These are phyloP conservation scores for Monilinia aucupariae DNA, from an alignment of 2,329 filamentous ascomycete genomes.

Conservation along the genomic window DNA sequence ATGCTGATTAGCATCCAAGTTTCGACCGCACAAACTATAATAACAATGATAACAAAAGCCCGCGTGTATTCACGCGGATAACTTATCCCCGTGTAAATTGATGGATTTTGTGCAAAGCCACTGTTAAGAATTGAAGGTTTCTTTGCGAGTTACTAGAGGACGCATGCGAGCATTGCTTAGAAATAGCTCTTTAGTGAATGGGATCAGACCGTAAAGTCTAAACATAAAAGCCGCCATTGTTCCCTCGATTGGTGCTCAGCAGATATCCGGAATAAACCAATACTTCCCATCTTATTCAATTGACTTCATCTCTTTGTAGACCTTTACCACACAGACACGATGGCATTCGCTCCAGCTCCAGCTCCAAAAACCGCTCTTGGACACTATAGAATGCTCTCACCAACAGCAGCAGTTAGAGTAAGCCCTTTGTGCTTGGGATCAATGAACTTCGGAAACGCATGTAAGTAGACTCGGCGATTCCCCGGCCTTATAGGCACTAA, in stretches of 20 bases:
- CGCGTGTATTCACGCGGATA: neutral
- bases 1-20: neutral
- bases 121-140: neutral
- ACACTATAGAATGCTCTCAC: slow-evolving; percentile 61
- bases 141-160: too few relatives aligned
- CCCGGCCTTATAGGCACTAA: neutral
- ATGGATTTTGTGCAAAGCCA: neutral
- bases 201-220: neutral
- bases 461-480: slow-evolving; percentile 26
- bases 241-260: neutral
- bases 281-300: neutral
- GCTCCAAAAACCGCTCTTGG: slow-evolving; percentile 54
- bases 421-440: slow-evolving; percentile 60
- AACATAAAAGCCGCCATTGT: neutral
- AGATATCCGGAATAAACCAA: neutral
- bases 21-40: neutral
- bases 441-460: slow-evolving; percentile 60
- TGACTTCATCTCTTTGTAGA: neutral
- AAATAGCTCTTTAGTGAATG: neutral
- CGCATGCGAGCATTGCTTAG: neutral
- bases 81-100: neutral
- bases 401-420: slow-evolving; percentile 60
- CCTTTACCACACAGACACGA: slow-evolving; percentile 3
- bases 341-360: slow-evolving; percentile 24
- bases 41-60: neutral